These are phyloP conservation scores for Pseudozyma flocculosa DNA, from an alignment of 1,284 basidiomycete genomes.

Conservation along the genomic window DNA sequence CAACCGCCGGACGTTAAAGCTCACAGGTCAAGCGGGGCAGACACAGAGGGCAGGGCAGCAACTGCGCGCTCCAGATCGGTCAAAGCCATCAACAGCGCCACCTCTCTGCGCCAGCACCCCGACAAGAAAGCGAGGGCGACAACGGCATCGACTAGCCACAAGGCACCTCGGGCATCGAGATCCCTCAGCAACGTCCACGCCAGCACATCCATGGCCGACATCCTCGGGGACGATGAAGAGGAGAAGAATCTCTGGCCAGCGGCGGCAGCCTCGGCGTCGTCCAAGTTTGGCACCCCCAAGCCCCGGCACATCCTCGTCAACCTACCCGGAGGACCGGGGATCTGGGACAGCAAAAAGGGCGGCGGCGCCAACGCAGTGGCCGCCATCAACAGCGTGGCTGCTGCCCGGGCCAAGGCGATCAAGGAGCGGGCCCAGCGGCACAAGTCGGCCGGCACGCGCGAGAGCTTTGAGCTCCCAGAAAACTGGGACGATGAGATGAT, in stretches of 20 bases:
- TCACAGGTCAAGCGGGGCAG: too few species aligned
- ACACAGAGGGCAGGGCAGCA: too few species aligned
- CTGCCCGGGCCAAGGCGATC: conserved; percentile 31
- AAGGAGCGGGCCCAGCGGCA: conserved; percentile 26
- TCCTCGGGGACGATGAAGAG: conserved; percentile 10
- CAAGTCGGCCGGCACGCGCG: not conserved
- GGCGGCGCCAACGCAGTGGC: conserved; percentile 33
- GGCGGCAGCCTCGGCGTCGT: conserved; percentile 14
- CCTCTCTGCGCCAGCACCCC: not conserved
- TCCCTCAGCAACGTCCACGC: not conserved
- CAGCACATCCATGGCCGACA: not conserved
- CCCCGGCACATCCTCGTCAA: conserved; percentile 38
- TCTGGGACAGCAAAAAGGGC: conserved; percentile 38
- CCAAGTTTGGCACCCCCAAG: conserved; percentile 29
- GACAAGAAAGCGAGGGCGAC: not conserved
- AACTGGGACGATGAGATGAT: conserved; percentile 31
- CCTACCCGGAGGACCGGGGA: conserved; percentile 32
- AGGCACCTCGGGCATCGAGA: not conserved
- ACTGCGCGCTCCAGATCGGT: too few species aligned
- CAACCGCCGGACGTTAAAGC: too few species aligned
- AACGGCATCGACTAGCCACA: not conserved
- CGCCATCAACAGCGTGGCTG: conserved; percentile 31
- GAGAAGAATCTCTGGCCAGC: conserved; percentile 27
- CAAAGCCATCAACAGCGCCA: not conserved
- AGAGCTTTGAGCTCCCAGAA: conserved; percentile 22